Base-by-base conservation (phyloP, 768 basidiomycete species). In the Mycena belliarum region DNA sequence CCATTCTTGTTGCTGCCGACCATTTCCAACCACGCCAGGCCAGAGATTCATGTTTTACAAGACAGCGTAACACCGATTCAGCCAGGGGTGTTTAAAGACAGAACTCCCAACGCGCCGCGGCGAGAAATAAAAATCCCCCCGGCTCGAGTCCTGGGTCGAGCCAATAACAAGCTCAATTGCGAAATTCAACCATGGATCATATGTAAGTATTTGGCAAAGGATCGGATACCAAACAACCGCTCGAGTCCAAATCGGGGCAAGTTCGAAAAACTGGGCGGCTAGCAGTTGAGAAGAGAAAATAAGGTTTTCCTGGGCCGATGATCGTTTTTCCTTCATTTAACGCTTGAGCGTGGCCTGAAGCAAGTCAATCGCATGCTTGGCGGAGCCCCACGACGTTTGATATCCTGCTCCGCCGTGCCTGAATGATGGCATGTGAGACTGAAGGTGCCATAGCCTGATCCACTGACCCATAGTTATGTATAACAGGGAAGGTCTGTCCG, bases 401-500 rank as follows among this genome's bases (percentile, higher is more conserved):
- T 78, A 87, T 5, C 83, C 84, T 52, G 75, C 76, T 21, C 85
- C 83, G 10, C 77, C 74, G 64, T 86, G 82, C 43, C 83, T 83
- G 49, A 21, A 21, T 2, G 12, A 29, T 7, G 23, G n/a, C 8
- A 32, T 46, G n/a, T n/a, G n/a, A n/a, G n/a, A n/a, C n/a, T n/a
- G n/a, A n/a, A n/a, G n/a, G n/a, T n/a, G n/a, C n/a, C n/a, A n/a
- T 44, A 20, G 25, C 23, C 5, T 15, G 20, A 4, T 52, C 35
- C 16, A 18, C 37, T 49, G n/a, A 85, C 82, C 87, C 87, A 61
- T 89, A 87, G 66, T 89, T 87, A 63, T 84, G 76, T 0, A 88
- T 75, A 24, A 87, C 68, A 0, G 84, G 83, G 16, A 84, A 70
- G 54, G 64, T 72, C 20, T 52, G 60, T 20, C 65, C 50, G n/a